Base-by-base conservation (phyloP, 768 basidiomycete species). In the Obba rivulosa region DNA sequence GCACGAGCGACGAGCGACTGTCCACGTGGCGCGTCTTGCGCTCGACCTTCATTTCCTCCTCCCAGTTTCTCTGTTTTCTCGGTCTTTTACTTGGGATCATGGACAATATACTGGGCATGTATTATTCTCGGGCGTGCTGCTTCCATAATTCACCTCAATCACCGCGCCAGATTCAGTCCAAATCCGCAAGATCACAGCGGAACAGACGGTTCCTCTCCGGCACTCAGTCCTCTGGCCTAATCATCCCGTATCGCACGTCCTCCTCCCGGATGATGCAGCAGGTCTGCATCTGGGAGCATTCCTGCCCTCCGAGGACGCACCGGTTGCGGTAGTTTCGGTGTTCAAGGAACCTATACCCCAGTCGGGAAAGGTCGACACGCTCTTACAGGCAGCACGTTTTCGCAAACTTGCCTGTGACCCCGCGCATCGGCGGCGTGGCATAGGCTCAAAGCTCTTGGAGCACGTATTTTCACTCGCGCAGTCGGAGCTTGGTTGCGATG, bases 341-440 rank as follows among this genome's bases (percentile, higher is more conserved):
- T 82, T 84, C 63, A 54, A 66, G 36, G 76, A 78, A 50, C 52
- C 65, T 21, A 49, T 73, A 38, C 69, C 67, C 16, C 21, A 31
- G 67, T 68, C 59, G 64, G 49, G 23, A 24, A 18, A n/a, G 40
- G 41, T 40, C 22, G 28, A 20, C 35, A 38, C 39, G 22, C 23
- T 13, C 11, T 28, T 35, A 17, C 16, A 40, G 5, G 51, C 62
- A 14, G 71, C 72, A 18, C 73, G 78, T 23, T 81, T 83, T 65
- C 69, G 79, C 52, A 83, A 83, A 58, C 84, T 83, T 57, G 76
- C 80, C 16, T 83, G 78, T 62, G 67, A 73, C 39, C 66, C 70
- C 25, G 53, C 60, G n/a, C 69, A 71, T 57, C 81, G 80, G 63
- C 69, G 74, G 18, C 70, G 57, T 51, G 80, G 80, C 21, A 67